phyloP scores from a whole-genome alignment of 805 yeast species.

The Kazachstania viticola region DNA sequence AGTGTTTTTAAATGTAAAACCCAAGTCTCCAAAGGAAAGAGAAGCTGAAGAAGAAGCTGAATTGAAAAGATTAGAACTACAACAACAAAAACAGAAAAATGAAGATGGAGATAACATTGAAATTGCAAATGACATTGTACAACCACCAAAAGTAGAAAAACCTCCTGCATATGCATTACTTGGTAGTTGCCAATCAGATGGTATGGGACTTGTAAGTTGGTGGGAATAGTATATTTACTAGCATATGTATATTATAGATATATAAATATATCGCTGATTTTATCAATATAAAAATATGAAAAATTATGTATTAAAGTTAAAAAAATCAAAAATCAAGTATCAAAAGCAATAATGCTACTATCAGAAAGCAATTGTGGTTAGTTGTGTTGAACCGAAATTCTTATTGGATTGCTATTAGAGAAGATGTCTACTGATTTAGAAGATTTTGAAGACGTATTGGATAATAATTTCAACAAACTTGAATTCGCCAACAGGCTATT shows the following conservation, averaged over 20 bases:
- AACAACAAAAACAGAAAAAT: slow-evolving; percentile 1
- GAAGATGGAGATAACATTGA: background rate
- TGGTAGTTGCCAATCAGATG: slow-evolving; percentile 90
- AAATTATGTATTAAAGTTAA: no score
- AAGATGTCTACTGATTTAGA: slow-evolving; percentile 9
- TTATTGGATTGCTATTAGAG: background rate
- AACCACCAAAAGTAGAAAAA: slow-evolving; percentile 25
- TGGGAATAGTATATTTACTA: slow-evolving; percentile 48
- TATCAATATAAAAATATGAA: no score
- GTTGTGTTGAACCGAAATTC: no score
- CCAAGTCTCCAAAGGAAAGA: slow-evolving; percentile 52
- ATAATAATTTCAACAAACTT: slow-evolving; percentile 10
- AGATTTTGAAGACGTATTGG: slow-evolving; percentile 19
- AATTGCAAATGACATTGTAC: background rate
- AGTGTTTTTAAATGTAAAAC: slow-evolving; percentile 72
- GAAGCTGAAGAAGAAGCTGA: slow-evolving; percentile 26
- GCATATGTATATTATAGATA: background rate
- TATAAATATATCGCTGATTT: no score
- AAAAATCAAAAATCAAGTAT: no score
- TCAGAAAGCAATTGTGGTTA: no score
- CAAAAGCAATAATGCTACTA: no score
- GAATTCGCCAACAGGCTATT: slow-evolving; percentile 18
- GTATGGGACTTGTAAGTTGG: slow-evolving; percentile 95
- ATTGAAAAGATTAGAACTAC: no score
- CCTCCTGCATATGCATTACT: slow-evolving; percentile 75